Evolutionary conservation across 306 rosid genomes (phyloP).

Genomic region (Cucurbita argyrosperma): DNA sequence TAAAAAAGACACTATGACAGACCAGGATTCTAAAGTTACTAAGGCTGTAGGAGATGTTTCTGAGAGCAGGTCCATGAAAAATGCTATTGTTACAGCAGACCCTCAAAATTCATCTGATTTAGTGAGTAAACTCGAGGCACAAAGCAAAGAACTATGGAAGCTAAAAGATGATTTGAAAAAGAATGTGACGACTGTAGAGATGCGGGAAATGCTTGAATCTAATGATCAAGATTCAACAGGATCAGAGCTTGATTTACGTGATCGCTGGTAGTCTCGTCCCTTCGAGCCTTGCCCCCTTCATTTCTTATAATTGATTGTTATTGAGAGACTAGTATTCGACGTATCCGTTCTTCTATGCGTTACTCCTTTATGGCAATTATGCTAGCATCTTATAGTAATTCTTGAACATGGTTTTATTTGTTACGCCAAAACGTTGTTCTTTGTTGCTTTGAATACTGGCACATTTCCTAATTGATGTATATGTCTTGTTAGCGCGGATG

Average conservation of each 20-base stretch:
- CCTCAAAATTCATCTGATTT: slow-evolving; percentile 20
- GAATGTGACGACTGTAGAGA: slow-evolving; percentile 50
- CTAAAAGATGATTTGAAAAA: slow-evolving; percentile 78
- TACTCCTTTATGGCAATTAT: neutral
- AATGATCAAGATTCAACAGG: slow-evolving; percentile 69
- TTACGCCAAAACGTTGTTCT: neutral
- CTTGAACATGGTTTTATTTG: neutral
- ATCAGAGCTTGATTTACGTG: slow-evolving; percentile 90
- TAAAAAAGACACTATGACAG: slow-evolving; percentile 27
- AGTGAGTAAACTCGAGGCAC: slow-evolving; percentile 51
- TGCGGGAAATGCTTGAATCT: slow-evolving; percentile 72
- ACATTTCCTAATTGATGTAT: neutral
- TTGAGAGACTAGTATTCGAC: neutral
- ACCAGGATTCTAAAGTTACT: slow-evolving; percentile 47
- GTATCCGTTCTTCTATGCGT: neutral
- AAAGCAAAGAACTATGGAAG: slow-evolving; percentile 68
- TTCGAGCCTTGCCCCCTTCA: neutral
- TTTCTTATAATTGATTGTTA: neutral
- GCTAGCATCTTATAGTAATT: neutral
- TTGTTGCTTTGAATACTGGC: neutral
- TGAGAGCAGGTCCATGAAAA: slow-evolving; percentile 25
- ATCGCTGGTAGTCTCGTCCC: slow-evolving; percentile 55
- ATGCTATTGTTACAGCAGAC: slow-evolving; percentile 10
- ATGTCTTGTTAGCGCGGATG: slow-evolving; percentile 55
- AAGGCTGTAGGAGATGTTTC: slow-evolving; percentile 50